Evolutionary conservation across 2,329 filamentous ascomycete genomes (phyloP).

Genomic region (Fusarium sp.): DNA sequence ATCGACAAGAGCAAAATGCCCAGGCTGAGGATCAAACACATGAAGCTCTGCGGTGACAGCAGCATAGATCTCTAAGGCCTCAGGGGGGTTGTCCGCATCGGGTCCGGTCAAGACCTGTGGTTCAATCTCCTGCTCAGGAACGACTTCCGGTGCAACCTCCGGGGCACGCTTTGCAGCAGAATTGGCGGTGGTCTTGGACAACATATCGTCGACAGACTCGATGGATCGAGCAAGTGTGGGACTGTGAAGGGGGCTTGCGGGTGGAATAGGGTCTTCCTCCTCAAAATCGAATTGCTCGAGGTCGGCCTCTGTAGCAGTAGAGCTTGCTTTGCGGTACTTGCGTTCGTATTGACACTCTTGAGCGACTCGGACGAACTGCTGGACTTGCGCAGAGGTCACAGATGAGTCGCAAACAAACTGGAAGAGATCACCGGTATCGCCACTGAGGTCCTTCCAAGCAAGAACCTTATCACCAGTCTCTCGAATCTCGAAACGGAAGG

Average conservation of each 20-base stretch:
- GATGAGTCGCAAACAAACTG: constrained; percentile 93
- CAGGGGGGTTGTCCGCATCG: constrained; percentile 62
- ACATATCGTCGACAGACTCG: constrained; percentile 68
- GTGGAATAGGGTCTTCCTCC: constrained; percentile 71
- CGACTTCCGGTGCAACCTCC: constrained; percentile 46
- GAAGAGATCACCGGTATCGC: constrained; percentile 94
- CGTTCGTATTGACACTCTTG: constrained; percentile 97
- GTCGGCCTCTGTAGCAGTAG: constrained; percentile 83
- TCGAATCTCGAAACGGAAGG: constrained; percentile 85
- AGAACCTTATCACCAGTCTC: constrained; percentile 86
- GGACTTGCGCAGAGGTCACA: constrained; percentile 75
- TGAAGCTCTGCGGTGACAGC: constrained; percentile 87
- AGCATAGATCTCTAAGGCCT: constrained; percentile 76
- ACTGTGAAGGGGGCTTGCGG: constrained; percentile 71
- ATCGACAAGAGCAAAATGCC: constrained; percentile 86
- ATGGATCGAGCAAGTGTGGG: constrained; percentile 66
- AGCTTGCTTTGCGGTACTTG: constrained; percentile 84
- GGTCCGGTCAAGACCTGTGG: constrained; percentile 38
- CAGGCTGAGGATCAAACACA: constrained; percentile 89
- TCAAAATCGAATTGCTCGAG: constrained; percentile 85
- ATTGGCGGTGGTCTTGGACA: constrained; percentile 62
- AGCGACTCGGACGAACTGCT: constrained; percentile 83
- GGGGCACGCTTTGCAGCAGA: constrained; percentile 56
- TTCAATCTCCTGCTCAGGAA: constrained; percentile 50
- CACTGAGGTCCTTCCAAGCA: constrained; percentile 94